phyloP scores from a whole-genome alignment of 2,329 filamentous ascomycete genomes.

The Ascochyta lentis region DNA sequence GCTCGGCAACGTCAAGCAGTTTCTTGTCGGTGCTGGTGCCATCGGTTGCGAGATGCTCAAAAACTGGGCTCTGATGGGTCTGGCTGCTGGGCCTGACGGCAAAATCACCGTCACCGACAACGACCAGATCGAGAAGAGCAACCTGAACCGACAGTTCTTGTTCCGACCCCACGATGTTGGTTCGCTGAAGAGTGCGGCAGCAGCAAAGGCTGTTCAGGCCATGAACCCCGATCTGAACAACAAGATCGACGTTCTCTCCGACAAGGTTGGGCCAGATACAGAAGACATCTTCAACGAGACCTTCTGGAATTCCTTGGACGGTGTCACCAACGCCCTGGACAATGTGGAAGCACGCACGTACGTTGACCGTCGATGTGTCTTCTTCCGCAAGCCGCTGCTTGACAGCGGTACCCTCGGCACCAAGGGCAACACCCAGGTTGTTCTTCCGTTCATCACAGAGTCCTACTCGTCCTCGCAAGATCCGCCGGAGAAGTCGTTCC shows the following conservation, averaged over 20 bases:
- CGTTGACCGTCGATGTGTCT: slow-evolving; percentile 93
- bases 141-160: slow-evolving; percentile 94
- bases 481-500: slow-evolving; percentile 97
- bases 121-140: slow-evolving; percentile 99
- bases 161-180: slow-evolving; percentile 95
- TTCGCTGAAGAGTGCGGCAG: slow-evolving; percentile 94
- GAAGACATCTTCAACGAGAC: slow-evolving; percentile 93
- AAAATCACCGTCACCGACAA: slow-evolving; percentile 95
- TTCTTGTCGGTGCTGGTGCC: slow-evolving; percentile 93
- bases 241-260: slow-evolving; percentile 84
- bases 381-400: slow-evolving; percentile 95
- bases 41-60: slow-evolving; percentile 99
- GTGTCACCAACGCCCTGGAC: slow-evolving; percentile 95
- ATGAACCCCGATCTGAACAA: slow-evolving; percentile 95
- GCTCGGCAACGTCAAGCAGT: slow-evolving; percentile 86
- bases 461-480: slow-evolving; percentile 98
- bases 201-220: slow-evolving; percentile 82
- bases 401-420: slow-evolving; percentile 98
- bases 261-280: slow-evolving; percentile 89
- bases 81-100: slow-evolving; percentile 86
- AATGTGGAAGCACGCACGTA: slow-evolving; percentile 98
- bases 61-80: slow-evolving; percentile 99
- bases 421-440: slow-evolving; percentile 97
- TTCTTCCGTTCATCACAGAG: slow-evolving; percentile 89
- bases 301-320: slow-evolving; percentile 88